phyloP scores from a whole-genome alignment of 2,329 filamentous ascomycete species.

The Fusarium graminum region DNA sequence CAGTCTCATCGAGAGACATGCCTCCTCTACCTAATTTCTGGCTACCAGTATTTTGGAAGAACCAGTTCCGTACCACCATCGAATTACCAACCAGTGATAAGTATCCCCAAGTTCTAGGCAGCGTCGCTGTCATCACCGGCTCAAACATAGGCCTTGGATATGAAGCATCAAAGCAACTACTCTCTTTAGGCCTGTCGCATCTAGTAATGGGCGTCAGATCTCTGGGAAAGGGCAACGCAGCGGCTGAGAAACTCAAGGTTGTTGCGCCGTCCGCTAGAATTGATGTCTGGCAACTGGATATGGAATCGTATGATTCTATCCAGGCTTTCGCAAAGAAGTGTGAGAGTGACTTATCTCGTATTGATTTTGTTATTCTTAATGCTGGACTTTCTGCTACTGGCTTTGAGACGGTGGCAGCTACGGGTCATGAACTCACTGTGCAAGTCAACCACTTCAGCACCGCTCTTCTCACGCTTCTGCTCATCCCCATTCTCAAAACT shows the following conservation, averaged over 20 bases:
- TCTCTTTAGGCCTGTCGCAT: slow-evolving; percentile 34
- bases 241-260: slow-evolving; percentile 18
- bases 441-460: slow-evolving; percentile 54
- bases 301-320: slow-evolving; percentile 47
- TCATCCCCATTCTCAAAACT: slow-evolving; percentile 44
- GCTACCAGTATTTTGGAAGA: slow-evolving; percentile 33
- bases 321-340: slow-evolving; percentile 37
- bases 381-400: slow-evolving; percentile 46
- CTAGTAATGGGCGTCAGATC: slow-evolving; percentile 39
- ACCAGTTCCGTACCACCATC: slow-evolving; percentile 44
- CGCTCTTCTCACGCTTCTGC: slow-evolving; percentile 46
- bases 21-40: slow-evolving; percentile 21
- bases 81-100: slow-evolving; percentile 34
- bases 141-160: slow-evolving; percentile 48
- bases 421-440: slow-evolving; percentile 50
- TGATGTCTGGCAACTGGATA: slow-evolving; percentile 47
- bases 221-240: slow-evolving; percentile 29
- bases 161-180: slow-evolving; percentile 44
- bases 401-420: slow-evolving; percentile 35
- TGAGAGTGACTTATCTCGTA: slow-evolving; percentile 19
- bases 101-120: slow-evolving; percentile 31
- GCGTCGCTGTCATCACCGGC: slow-evolving; percentile 45
- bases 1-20: slow-evolving; percentile 28
- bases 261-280: slow-evolving; percentile 25
- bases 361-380: slow-evolving; percentile 53